Evolutionary conservation across 2,329 filamentous ascomycete genomes (phyloP), one percentile per base, ranked within the genome.

Genomic region (Xylariales sp.): DNA sequence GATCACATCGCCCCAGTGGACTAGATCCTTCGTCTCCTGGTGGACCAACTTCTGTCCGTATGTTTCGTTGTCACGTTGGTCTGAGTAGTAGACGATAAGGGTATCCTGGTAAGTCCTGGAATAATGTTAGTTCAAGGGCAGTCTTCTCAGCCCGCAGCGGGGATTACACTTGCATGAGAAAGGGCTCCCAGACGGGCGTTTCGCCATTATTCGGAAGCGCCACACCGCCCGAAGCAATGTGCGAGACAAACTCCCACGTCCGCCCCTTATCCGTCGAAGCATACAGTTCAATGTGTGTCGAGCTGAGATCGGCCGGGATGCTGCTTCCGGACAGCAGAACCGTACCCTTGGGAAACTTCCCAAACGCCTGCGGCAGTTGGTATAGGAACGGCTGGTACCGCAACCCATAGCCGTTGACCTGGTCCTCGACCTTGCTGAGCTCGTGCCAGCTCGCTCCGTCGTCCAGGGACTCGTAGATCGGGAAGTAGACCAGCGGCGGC

Each of bases 351-450:
- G 70, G 62, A 53, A 72, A 86, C 2, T 69, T 65, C 14, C 74
- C 83, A 37, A 86, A 66, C 3, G 63, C 57, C 31, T 73, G 63
- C 0, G 78, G 74, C 3, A 88, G 70, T 48, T 79, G 71, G 52
- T 84, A 85, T 11, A 88, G 65, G 57, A 78, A 76, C 0, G 84
- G 84, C 52, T 88, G 84, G 53, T 85, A 86, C 21, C 80, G 73
- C 40, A 86, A 58, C 15, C 84, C 84, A 65, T 76, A 80, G 31
- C 73, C 73, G 48, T 84, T 81, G 21, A 74, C 76, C 36, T 74
- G 69, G 55, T 88, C 84, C 11, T 76, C 65, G 8, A 87, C 76
- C 12, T 70, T 70, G 4, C 80, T 78, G 37, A 84, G 66, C 54
- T 83, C 73, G 12, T 68, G 66, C 84, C 84, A 88, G 2, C 73